phyloP scores from a whole-genome alignment of 2,329 filamentous ascomycete species.

The Cladosporium sp. region DNA sequence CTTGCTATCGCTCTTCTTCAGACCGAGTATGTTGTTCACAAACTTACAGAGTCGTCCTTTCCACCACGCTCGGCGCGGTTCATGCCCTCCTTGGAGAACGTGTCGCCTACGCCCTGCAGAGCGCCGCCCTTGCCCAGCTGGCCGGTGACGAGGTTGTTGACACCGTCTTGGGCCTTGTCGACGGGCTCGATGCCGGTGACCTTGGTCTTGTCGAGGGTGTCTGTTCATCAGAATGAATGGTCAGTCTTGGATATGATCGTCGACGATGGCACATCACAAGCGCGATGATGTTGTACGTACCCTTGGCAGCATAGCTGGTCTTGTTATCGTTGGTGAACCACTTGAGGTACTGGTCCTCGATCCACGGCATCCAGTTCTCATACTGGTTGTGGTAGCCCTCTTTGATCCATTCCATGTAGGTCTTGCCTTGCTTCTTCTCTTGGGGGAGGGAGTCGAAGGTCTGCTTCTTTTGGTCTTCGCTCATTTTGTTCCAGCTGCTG shows the following conservation, averaged over 20 bases:
- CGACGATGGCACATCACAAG: not conserved
- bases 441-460: conserved; percentile 29
- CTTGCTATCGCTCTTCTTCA: not conserved
- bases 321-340: conserved; percentile 78
- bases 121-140: conserved; percentile 67
- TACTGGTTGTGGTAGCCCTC: conserved; percentile 68
- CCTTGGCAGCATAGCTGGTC: conserved; percentile 64
- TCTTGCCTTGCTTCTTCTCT: conserved; percentile 30
- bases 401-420: conserved; percentile 54
- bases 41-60: conserved; percentile 48
- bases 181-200: conserved; percentile 63
- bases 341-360: conserved; percentile 67
- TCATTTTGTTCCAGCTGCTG: conserved; percentile 32
- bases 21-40: not conserved
- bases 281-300: conserved; percentile 38
- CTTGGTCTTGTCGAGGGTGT: conserved; percentile 65
- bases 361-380: conserved; percentile 71
- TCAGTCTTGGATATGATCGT: not conserved
- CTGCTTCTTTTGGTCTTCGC: conserved; percentile 32
- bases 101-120: conserved; percentile 60
- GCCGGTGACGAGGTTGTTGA: conserved; percentile 58
- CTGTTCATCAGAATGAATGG: conserved; percentile 40
- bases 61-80: conserved; percentile 62
- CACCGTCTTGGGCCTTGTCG: conserved; percentile 64
- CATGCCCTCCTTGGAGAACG: conserved; percentile 59